phyloP scores from a whole-genome alignment of 176 grass and related monocot species.

The Triticum dicoccoides region DNA sequence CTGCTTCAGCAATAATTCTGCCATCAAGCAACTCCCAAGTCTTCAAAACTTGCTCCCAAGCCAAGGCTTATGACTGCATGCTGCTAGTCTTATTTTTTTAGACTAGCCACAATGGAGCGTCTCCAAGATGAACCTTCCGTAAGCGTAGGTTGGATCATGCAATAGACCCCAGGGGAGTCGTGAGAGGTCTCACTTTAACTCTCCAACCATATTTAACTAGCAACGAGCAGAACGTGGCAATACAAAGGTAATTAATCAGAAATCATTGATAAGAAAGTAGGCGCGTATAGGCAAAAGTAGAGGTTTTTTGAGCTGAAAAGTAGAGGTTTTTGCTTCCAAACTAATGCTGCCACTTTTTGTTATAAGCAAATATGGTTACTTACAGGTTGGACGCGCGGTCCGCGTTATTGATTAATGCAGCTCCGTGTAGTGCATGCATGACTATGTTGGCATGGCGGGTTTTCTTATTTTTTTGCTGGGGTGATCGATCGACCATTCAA shows the following conservation, averaged over 20 bases:
- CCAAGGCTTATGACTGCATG: not conserved
- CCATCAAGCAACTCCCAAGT: not conserved
- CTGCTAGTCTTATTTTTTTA: not conserved
- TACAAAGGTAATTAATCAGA: not conserved
- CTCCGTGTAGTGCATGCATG: not conserved
- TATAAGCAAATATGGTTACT: too few relatives aligned
- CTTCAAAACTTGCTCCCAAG: conserved; percentile 3
- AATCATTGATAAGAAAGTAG: not conserved
- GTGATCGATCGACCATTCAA: not conserved
- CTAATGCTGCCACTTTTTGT: too few relatives aligned
- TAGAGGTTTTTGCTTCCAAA: not conserved
- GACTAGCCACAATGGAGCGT: too few relatives aligned
- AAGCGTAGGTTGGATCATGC: not conserved
- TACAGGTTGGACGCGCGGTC: too few relatives aligned
- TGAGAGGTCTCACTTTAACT: not conserved
- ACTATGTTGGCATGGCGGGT: not conserved
- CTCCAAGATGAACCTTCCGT: not conserved
- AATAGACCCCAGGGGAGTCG: not conserved
- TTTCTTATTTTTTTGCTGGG: not conserved
- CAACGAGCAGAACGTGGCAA: not conserved
- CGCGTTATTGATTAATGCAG: not conserved
- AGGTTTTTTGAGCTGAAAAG: not conserved
- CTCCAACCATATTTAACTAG: not conserved
- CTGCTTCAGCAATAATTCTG: conserved; percentile 27
- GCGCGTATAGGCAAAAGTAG: not conserved